Evolutionary conservation across 169 alveolate species (phyloP).

Genomic region (Eimeria brunetti): DNA sequence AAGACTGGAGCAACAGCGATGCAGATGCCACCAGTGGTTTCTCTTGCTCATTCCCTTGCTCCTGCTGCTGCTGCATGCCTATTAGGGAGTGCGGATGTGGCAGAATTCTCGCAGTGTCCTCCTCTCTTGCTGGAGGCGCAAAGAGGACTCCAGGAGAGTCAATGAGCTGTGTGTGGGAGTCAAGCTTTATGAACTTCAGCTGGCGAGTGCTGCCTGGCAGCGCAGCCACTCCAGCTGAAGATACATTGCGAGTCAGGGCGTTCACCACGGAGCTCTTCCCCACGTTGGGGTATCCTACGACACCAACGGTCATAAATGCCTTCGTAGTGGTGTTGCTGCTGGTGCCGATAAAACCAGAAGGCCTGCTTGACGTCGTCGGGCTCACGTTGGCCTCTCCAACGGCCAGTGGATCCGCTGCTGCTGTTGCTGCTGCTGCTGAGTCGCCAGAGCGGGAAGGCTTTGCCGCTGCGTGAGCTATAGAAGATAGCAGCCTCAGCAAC

Average conservation of each 20-base stretch:
- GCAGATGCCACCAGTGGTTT: constrained; percentile 93
- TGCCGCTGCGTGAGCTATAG: constrained; percentile 63
- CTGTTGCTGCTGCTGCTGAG: constrained; percentile 19
- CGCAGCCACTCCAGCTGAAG: constrained; percentile 94
- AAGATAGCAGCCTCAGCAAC: constrained; percentile 34
- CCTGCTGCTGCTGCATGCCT: constrained; percentile 34
- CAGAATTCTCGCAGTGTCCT: constrained; percentile 73
- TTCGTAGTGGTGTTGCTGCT: constrained; percentile 81
- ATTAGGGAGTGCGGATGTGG: constrained; percentile 29
- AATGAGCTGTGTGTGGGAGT: constrained; percentile 91
- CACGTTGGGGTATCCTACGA: constrained; percentile 96
- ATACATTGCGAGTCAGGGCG: constrained; percentile 90
- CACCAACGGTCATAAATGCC: constrained; percentile 93
- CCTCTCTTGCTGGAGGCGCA: constrained; percentile 70
- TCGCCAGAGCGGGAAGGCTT: constrained; percentile 3
- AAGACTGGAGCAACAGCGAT: constrained; percentile 74
- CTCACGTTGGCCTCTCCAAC: neutral
- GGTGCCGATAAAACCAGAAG: neutral
- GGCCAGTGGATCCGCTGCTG: constrained; percentile 10
- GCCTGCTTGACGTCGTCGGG: neutral
- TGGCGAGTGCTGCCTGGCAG: constrained; percentile 96
- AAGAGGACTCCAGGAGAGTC: constrained; percentile 98
- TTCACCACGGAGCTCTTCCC: constrained; percentile 96
- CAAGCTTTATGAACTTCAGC: constrained; percentile 93
- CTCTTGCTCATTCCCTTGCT: constrained; percentile 84